Evolutionary conservation across 1,284 basidiomycete genomes (phyloP).

Genomic region (Puccinia novopanici): DNA sequence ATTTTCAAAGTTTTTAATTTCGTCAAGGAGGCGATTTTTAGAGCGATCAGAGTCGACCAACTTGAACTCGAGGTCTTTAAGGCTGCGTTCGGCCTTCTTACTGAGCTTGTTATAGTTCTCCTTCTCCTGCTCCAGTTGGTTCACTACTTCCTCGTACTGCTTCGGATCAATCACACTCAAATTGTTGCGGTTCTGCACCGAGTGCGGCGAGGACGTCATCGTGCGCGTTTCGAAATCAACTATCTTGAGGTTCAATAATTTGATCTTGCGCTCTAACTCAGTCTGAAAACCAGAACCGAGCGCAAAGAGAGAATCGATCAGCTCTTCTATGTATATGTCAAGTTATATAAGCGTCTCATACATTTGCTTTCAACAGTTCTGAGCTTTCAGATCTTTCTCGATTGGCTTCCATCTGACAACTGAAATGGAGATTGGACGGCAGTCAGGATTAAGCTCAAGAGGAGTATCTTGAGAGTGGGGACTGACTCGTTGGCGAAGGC

Average conservation of each 20-base stretch:
- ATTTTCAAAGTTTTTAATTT: slow-evolving; percentile 53
- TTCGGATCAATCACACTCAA: slow-evolving; percentile 63
- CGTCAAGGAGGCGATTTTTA: slow-evolving; percentile 48
- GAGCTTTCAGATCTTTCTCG: slow-evolving; percentile 75
- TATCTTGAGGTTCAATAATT: slow-evolving; percentile 75
- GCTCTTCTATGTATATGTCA: slow-evolving; percentile 46
- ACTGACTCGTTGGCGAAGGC: slow-evolving; percentile 67
- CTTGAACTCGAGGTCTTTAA: slow-evolving; percentile 51
- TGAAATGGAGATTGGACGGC: neutral
- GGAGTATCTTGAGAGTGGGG: too few relatives aligned
- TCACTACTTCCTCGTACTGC: slow-evolving; percentile 72
- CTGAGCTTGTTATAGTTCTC: slow-evolving; percentile 60
- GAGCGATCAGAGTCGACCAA: slow-evolving; percentile 51
- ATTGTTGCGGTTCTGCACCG: slow-evolving; percentile 38
- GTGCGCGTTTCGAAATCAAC: slow-evolving; percentile 78
- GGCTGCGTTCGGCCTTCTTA: slow-evolving; percentile 42
- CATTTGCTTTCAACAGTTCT: slow-evolving; percentile 74
- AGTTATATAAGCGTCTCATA: slow-evolving; percentile 59
- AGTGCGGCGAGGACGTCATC: slow-evolving; percentile 67
- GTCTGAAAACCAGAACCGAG: slow-evolving; percentile 63
- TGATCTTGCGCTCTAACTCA: slow-evolving; percentile 76
- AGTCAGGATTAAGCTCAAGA: neutral
- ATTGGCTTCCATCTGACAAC: slow-evolving; percentile 71
- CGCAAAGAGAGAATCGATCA: neutral
- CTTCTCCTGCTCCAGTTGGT: slow-evolving; percentile 65